Evolutionary conservation across 208 protist genomes (phyloP), one percentile per base, ranked within the genome.

Genomic region (Wallacemonas rigidus): DNA sequence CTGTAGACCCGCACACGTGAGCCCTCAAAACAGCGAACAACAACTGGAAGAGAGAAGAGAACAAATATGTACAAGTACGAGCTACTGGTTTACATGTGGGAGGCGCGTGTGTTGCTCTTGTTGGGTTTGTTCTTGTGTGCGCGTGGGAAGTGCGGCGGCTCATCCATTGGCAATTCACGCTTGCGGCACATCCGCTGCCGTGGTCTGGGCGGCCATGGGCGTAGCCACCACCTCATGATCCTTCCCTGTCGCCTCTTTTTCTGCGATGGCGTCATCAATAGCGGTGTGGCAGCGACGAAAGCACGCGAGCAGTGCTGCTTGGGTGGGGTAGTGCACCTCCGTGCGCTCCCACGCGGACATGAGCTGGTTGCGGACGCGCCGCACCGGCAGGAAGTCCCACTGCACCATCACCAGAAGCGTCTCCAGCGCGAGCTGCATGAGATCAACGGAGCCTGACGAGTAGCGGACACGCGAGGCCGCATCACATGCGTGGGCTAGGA

Each of bases 361-460:
- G 11, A 73, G 47, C 12, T 47, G 1, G 8, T 9, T 48, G 43
- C 64, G n/a, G 36, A 57, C 61, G 1, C 70, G 38, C 7, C 62
- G 3, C 5, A 71, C 14, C 26, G 67, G 56, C 51, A 43, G 26
- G 35, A 64, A 39, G 48, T 71, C 40, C 74, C 76, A 88, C 2
- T 43, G 62, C 9, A 90, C 55, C 50, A 90, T 53, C 50, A 86
- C 70, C 5, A 77, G 55, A 11, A 86, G 57, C 35, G 76, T 77
- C 40, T 81, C 83, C 2, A 85, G 40, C 54, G 77, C 82, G 44
- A 72, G 68, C 41, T 72, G 60, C 61, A 93, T 64, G 47, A 89
- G 72, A 40, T 62, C 58, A 26, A 84, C 79, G 1, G 79, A 48
- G 14, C 60, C 63, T 11, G 75, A 77, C 26, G 79, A 87, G 69